phyloP scores from a whole-genome alignment of 108 stramenopile genomes.

The Conticribra weissflogii region DNA sequence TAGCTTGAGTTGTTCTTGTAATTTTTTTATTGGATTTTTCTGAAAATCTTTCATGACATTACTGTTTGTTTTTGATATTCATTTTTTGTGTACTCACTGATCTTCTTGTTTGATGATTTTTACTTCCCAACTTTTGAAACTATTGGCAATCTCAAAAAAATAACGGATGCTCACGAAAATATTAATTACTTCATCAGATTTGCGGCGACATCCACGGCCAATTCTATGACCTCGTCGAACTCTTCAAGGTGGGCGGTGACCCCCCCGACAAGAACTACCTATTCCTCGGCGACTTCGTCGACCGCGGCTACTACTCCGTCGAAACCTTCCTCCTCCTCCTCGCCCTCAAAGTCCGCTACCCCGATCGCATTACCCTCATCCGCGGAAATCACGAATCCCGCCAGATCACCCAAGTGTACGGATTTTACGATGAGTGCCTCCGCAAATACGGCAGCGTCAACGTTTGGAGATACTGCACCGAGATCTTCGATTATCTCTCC shows the following conservation, averaged over 20 bases:
- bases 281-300: conserved; percentile 99
- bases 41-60: background rate
- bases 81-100: too few relatives aligned
- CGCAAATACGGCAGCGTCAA: conserved; percentile 97
- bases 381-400: conserved; percentile 97
- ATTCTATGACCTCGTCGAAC: conserved; percentile 98
- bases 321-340: conserved; percentile 97
- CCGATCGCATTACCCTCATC: conserved; percentile 97
- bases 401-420: conserved; percentile 99
- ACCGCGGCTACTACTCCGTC: conserved; percentile 98
- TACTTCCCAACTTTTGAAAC: background rate
- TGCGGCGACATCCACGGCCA: conserved; percentile 99
- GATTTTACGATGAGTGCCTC: conserved; percentile 99
- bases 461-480: conserved; percentile 99
- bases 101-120: background rate
- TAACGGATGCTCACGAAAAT: background rate
- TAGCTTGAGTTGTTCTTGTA: too few relatives aligned
- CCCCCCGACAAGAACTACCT: conserved; percentile 98
- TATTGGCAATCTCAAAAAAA: background rate
- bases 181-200: conserved; percentile 51
- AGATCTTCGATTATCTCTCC: conserved; percentile 96
- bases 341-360: conserved; percentile 97
- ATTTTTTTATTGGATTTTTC: background rate
- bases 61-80: too few relatives aligned
- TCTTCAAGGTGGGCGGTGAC: conserved; percentile 99